Evolutionary conservation across 805 yeast genomes (phyloP).

Genomic region (Wickerhamiella siamensis): DNA sequence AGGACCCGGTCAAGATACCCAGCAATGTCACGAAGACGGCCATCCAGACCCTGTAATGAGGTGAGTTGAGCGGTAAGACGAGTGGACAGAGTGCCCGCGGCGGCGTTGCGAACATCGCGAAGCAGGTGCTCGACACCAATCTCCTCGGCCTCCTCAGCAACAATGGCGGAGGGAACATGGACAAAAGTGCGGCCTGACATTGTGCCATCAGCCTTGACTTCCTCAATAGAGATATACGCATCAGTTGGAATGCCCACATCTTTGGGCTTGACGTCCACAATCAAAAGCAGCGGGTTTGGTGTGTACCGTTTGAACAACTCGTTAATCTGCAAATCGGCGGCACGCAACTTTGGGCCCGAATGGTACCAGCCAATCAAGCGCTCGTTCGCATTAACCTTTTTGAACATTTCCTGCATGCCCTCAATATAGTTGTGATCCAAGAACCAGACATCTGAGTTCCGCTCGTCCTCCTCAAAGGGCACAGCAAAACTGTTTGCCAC

Average conservation of each 20-base stretch:
- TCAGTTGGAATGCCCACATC: constrained; percentile 89
- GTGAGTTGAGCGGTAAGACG: constrained; percentile 80
- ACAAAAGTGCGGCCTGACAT: constrained; percentile 83
- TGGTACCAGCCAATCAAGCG: constrained; percentile 98
- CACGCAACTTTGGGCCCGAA: constrained; percentile 83
- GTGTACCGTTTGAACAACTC: constrained; percentile 78
- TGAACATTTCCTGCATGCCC: constrained; percentile 94
- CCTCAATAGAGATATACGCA: constrained; percentile 87
- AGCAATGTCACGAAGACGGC: constrained; percentile 64
- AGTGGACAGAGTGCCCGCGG: constrained; percentile 82
- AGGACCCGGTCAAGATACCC: constrained; percentile 63
- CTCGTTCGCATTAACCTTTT: constrained; percentile 94
- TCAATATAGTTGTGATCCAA: constrained; percentile 93
- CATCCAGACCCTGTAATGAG: constrained; percentile 73
- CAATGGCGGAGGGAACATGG: constrained; percentile 82
- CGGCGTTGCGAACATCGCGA: constrained; percentile 91
- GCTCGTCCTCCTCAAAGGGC: constrained; percentile 95
- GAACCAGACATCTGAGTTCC: constrained; percentile 87
- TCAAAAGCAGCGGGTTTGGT: constrained; percentile 64
- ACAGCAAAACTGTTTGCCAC: constrained; percentile 91
- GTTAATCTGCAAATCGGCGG: constrained; percentile 82
- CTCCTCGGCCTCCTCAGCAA: constrained; percentile 98
- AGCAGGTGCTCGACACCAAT: constrained; percentile 95
- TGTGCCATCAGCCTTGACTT: constrained; percentile 90
- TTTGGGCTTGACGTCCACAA: constrained; percentile 80